Conservation (phyloP, 257 asterid species). For the Solanum chmielewskii region DNA sequence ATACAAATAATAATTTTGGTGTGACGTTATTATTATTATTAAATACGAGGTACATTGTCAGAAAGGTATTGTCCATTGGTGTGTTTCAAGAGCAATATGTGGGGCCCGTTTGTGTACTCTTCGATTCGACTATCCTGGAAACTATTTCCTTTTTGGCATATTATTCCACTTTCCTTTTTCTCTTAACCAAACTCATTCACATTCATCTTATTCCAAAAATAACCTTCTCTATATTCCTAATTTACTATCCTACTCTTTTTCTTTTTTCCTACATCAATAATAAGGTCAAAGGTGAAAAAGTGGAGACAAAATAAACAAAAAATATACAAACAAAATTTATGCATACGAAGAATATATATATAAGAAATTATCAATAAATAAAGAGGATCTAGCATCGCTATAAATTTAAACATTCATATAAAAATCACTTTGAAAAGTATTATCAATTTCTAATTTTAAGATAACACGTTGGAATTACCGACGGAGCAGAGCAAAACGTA, state of each 20-base stretch:
- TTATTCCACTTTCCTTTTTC: slow-evolving; percentile 65
- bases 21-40: background rate
- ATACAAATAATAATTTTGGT: too few relatives aligned
- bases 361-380: too few relatives aligned
- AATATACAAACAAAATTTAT: too few relatives aligned
- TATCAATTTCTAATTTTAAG: too few relatives aligned
- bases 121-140: slow-evolving; percentile 70
- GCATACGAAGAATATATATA: too few relatives aligned
- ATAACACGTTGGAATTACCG: too few relatives aligned
- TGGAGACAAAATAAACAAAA: background rate
- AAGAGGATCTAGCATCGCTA: too few relatives aligned
- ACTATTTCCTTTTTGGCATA: slow-evolving; percentile 51
- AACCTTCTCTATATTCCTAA: background rate
- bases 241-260: background rate
- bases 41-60: slow-evolving; percentile 51
- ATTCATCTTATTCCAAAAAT: background rate
- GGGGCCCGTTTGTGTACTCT: slow-evolving; percentile 35
- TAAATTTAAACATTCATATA: too few relatives aligned
- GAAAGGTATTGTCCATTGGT: slow-evolving; percentile 14
- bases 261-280: background rate
- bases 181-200: slow-evolving; percentile 23
- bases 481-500: background rate
- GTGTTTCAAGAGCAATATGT: slow-evolving; percentile 23
- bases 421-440: too few relatives aligned
- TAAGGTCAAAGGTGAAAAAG: background rate